Base-by-base conservation (phyloP, 2,329 filamentous ascomycete genomes). In the Verticillium nonalfalfae region DNA sequence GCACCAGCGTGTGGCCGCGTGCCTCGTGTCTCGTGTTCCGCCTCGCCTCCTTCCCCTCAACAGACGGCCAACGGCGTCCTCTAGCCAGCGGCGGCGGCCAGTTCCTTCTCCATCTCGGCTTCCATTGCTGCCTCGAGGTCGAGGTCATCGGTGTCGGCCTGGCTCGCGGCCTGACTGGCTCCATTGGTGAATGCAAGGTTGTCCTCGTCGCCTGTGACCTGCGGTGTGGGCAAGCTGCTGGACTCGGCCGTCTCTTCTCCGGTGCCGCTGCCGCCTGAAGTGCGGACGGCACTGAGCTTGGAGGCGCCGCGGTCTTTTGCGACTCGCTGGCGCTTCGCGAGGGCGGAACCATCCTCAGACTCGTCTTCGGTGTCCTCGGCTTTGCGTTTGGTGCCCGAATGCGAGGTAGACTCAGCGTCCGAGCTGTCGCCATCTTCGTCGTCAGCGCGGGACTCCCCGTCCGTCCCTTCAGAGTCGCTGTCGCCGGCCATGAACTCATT, bases 401-500 rank as follows among this genome's bases (percentile, higher is more conserved):
- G 50, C 9, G 40, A 34, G 3, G 58, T n/a, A 6, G 40, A 18
- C 33, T 59, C 58, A 6, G 50, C 58, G 33, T 59, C 58, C 31
- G 55, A 52, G 54, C 36, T 54, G 10, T 67, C 66, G 1, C 61
- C 64, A 34, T 65, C 63, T 1, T 69, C 70, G 7, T 70, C 69
- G 4, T 68, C 71, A 0, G 71, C 72, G 33, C 50, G 33, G 5
- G 40, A 54, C 31, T 59, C 40, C 9, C 54, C 54, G 13, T 56
- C 54, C 9, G 18, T 35, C 0, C 75, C 78, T 1, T 78, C 79
- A 13, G 79, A 81, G 54, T 79, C 80, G 1, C 82, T 82, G 33
- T 81, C 83, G 6, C 78, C 76, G 10, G 82, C 83, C 66, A 95
- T 76, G 66, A 95, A 93, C 56, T 91, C 90, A 14, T 84, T 85